phyloP scores from a whole-genome alignment of 2,329 filamentous ascomycete genomes.

The Trichoderma koningii region DNA sequence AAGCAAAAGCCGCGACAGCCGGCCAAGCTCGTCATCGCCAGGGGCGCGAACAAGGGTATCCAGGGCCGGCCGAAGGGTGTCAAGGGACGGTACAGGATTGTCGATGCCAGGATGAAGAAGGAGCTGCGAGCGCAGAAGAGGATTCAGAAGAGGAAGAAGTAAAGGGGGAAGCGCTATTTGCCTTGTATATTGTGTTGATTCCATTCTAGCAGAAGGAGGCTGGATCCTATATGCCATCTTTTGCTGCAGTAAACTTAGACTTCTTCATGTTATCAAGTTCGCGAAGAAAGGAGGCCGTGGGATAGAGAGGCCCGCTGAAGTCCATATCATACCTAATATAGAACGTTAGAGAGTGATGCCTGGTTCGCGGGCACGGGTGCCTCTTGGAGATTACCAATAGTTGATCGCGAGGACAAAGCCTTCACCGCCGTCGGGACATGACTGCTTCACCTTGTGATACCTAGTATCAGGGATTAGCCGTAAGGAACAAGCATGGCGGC shows the following conservation, averaged over 20 bases:
- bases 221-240: background rate
- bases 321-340: slow-evolving; percentile 73
- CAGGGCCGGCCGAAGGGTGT: slow-evolving; percentile 85
- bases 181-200: slow-evolving; percentile 2
- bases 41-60: slow-evolving; percentile 80
- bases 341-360: slow-evolving; percentile 8
- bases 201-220: background rate
- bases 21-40: slow-evolving; percentile 86
- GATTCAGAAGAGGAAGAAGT: slow-evolving; percentile 68
- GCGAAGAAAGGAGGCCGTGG: slow-evolving; percentile 58
- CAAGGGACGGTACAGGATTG: slow-evolving; percentile 97
- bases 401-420: slow-evolving; percentile 78
- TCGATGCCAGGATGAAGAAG: slow-evolving; percentile 95
- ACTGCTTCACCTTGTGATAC: slow-evolving; percentile 81
- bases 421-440: slow-evolving; percentile 65
- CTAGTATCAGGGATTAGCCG: slow-evolving; percentile 37
- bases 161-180: slow-evolving; percentile 27
- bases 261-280: slow-evolving; percentile 33
- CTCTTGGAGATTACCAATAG: slow-evolving; percentile 65
- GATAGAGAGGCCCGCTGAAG: slow-evolving; percentile 69
- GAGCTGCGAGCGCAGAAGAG: slow-evolving; percentile 88
- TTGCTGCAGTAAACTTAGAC: background rate
- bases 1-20: slow-evolving; percentile 85
- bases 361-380: background rate
- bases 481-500: background rate